Evolutionary conservation across 2,329 filamentous ascomycete genomes (phyloP), one percentile per base, ranked within the genome.

Genomic region (Cercospora sp.): DNA sequence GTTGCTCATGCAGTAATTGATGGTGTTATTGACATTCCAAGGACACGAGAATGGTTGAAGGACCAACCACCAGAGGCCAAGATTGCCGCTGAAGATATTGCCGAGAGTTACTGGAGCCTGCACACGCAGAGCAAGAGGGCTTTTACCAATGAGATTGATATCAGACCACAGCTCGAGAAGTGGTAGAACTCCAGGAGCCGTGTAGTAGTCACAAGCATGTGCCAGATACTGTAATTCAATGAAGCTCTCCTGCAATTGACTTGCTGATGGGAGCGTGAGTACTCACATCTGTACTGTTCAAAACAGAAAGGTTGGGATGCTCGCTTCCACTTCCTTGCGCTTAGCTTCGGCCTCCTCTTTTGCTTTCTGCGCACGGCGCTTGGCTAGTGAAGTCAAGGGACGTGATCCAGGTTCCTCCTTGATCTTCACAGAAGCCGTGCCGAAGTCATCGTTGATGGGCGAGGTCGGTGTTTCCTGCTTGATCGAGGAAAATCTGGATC

Each of bases 91-190:
- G 90, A 92, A 71, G 90, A 94, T 89, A 96, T 96, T 83, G 93
- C 93, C 10, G 92, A 96, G 72, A 87, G 87, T 10, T 96, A 96
- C 76, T 96, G 92, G 92, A 83, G 90, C 76, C 77, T 96, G 75
- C 93, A 96, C 76, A 90, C 89, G 0, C 93, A 97, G 81, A 91
- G 90, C 33, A 86, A 87, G 72, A 92, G 90, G 5, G 88, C 88
- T 2, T 96, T 94, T 75, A 93, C 91, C 0, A 91, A 92, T 76
- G 92, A 96, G 80, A 79, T 96, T 73, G 93, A 96, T 79, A 81
- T 94, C 31, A 84, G 93, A 70, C 92, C 93, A 1, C 93, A 87
- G 79, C 83, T 93, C 63, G 93, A 96, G 83, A 96, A 94, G 78
- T 96, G 91, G 84, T 94, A 85, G 69, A 60, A n/a, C 26, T 18